Conservation (phyloP, 345 rosid species). For the Adansonia digitata region DNA sequence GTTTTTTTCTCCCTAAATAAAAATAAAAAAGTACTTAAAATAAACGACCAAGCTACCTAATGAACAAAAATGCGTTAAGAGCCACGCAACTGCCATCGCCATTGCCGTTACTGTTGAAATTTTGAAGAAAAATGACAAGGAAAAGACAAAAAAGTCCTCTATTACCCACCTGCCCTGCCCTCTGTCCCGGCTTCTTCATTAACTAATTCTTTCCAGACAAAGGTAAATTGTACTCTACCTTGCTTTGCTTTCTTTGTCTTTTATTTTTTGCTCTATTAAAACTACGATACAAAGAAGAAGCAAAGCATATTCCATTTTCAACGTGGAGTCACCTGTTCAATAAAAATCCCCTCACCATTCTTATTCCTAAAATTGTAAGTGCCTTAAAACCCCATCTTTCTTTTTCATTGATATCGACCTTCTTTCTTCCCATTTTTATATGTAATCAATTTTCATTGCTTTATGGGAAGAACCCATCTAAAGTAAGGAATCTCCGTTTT, state of each 20-base stretch:
- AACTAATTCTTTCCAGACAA: neutral
- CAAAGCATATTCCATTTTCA: slow-evolving; percentile 15
- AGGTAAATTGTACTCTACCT: neutral
- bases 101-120: no score
- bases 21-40: neutral
- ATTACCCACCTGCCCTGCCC: no score
- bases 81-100: neutral
- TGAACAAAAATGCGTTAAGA: neutral
- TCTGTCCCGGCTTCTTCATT: no score
- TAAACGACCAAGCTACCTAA: neutral
- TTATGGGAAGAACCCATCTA: slow-evolving; percentile 9
- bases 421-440: slow-evolving; percentile 9
- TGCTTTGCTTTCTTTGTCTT: neutral
- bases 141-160: neutral
- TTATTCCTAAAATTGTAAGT: slow-evolving; percentile 9
- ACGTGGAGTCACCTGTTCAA: slow-evolving; percentile 3
- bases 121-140: no score
- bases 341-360: neutral
- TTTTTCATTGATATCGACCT: slow-evolving; percentile 7
- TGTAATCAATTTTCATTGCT: neutral
- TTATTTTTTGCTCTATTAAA: neutral
- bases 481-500: slow-evolving; percentile 18
- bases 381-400: slow-evolving; percentile 11
- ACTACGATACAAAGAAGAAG: slow-evolving; percentile 14
- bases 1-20: neutral